Evolutionary conservation across 2,329 filamentous ascomycete genomes (phyloP), one percentile per base, ranked within the genome.

Genomic region (Aspergillus transmontanensis): DNA sequence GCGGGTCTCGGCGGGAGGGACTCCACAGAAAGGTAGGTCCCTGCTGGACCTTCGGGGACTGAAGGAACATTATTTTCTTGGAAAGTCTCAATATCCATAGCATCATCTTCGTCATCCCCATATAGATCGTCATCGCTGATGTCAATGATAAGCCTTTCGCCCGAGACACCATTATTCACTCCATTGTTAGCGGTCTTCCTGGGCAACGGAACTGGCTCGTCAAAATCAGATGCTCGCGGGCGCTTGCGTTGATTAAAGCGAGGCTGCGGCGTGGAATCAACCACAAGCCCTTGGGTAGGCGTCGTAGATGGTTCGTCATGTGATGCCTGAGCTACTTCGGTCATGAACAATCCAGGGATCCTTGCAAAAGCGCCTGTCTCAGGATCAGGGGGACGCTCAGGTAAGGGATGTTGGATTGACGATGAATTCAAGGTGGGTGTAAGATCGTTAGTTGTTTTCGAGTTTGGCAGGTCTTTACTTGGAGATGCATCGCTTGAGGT

Each of bases 101-200:
- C 68, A 12, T 65, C 68, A 34, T 74, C 68, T 45, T 75, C 72
- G 39, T 76, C 72, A 58, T 76, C 72, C 5, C 69, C 74, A 56
- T 78, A 76, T 10, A 75, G 81, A 62, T 90, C 88, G 67, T 89
- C 87, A 32, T 96, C 94, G 73, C 92, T 96, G 45, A 96, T 89
- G 67, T 96, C 87, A 68, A 97, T 96, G 45, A 97, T 86, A 58
- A 96, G 85, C 3, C 85, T 85, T 57, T 88, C 83, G 28, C 89
- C 83, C 58, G 85, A 80, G 28, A 64, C 60, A 4, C 36, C 51
- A n/a, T 60, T 57, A 28, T 56, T 66, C 3, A 58, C 82, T 54
- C 81, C 82, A 51, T 89, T 86, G 14, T 85, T 86, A 69, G 89
- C 89, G 4, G 87, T 85, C 56, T 89, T 87, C 69, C 91, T 91